Base-by-base conservation (phyloP, 2,329 filamentous ascomycete species). In the Venturia asperata region DNA sequence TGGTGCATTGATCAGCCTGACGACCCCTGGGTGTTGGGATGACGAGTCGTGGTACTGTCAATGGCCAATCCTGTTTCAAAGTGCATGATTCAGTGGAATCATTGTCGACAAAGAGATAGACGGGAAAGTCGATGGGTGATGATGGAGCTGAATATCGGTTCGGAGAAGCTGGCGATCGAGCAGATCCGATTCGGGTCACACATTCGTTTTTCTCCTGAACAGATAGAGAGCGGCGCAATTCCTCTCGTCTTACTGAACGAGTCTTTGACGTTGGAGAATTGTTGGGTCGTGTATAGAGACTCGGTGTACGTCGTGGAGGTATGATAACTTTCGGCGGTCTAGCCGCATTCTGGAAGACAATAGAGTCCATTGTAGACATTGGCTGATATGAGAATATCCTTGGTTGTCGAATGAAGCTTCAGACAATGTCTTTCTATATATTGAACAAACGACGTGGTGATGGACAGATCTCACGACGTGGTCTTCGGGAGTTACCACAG, bases 141-240 rank as follows among this genome's bases (percentile, higher is more conserved):
- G 52, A 1, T 37, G 52, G 52, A 58, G 52, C 52, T 58, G 52
- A 58, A 37, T 34, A 58, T 58, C 52, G 27, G 10, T 19, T 34
- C 9, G 52, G 52, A 34, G 27, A 58, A 37, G 15, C 37, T 37
- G 52, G 52, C 37, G 52, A 37, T 27, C 52, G 37, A 30, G 52
- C 15, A 37, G 47, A 52, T 27, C 21, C 47, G 47, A 21, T 27
- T 52, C 47, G 47, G 2, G 52, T 37, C n/a, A 34, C 17, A 27
- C 9, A 19, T 13, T 56, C 52, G 17, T 37, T 37, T 21, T 30
- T 37, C 52, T 58, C 52, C 13, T 58, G 27, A n/a, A 58, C 52
- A 34, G 52, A 58, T n/a, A 58, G 30, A 34, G 52, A 58, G 27
- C 52, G 52, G 17, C 52, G 52, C 11, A 58, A 15, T 58, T 58